Base-by-base conservation (phyloP, 2,329 filamentous ascomycete species). In the Amesomyces nigricolor region DNA sequence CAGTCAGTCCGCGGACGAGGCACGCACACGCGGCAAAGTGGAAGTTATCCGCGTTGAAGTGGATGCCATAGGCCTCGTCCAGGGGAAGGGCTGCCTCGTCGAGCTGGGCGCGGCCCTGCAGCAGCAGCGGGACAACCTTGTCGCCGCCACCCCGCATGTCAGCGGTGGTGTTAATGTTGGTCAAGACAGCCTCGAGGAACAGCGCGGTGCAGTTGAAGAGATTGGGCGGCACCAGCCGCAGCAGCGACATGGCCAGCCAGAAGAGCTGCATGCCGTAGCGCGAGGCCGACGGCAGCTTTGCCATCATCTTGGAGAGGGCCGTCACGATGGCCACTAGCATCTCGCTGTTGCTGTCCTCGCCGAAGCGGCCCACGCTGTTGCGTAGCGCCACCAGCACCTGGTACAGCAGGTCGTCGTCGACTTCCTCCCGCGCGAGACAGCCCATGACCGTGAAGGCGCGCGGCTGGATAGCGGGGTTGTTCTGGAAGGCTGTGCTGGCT, bases 391-490 rank as follows among this genome's bases (percentile, higher is more conserved):
- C 85, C 3, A 88, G 75, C 17, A 88, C 83, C 66, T 88, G 85
- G 65, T 88, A 88, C 2, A 88, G 75, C 4, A 88, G 73, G 64
- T 88, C 85, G 60, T 88, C 85, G 52, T 88, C 85, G 1, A 88
- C 84, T 65, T 87, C 84, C 64, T 87, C 84, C n/a, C 83, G 76
- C 22, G 85, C 84, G 9, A 88, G 70, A 62, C 83, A 87, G 13
- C 85, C 85, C 84, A 88, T 87, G 40, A 87, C 84, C 2, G 83
- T 79, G 63, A 88, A 88, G 1, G 85, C 85, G 17, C 82, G 75
- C 5, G 85, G 83, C 61, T 88, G 85, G 54, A 88, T 85, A 2
- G 85, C 83, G 8, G 84, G 85, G 64, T 88, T 88, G 65, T 84
- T 87, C 65, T 88, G 85, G 66, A 88, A 88, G 0, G 85, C 85